These are phyloP conservation scores for Carpinus viminea DNA, from an alignment of 306 rosid species.

Conservation along the genomic window DNA sequence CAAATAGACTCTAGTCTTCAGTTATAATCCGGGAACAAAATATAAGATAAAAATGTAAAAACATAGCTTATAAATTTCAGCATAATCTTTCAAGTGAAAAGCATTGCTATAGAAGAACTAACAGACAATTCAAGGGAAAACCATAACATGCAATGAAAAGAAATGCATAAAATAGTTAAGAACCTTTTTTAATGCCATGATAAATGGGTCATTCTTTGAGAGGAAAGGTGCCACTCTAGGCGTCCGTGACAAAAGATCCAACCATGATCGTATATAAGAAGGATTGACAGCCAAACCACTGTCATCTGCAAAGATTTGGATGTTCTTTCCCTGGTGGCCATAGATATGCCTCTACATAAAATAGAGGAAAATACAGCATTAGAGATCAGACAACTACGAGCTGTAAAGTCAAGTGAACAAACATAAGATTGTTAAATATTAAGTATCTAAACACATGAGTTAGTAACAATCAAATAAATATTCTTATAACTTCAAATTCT, in stretches of 20 bases:
- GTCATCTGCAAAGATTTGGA: conserved; percentile 76
- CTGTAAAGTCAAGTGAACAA: background rate
- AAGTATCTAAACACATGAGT: background rate
- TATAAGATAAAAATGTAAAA: background rate
- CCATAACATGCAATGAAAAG: background rate
- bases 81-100: background rate
- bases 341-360: conserved; percentile 87
- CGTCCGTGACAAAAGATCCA: conserved; percentile 78
- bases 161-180: conserved; percentile 5
- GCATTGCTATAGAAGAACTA: background rate
- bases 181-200: conserved; percentile 89
- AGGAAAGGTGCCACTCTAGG: conserved; percentile 97
- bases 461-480: background rate
- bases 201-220: conserved; percentile 75
- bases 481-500: background rate
- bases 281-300: conserved; percentile 93
- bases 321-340: conserved; percentile 75
- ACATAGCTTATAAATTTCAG: background rate
- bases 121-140: conserved; percentile 1
- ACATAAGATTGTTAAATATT: background rate
- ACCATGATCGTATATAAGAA: conserved; percentile 79
- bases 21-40: background rate
- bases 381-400: background rate
- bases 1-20: background rate
- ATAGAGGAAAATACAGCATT: conserved; percentile 21